Evolutionary conservation across 768 basidiomycete species (phyloP).

Genomic region (Amanita pseudoporphyria): DNA sequence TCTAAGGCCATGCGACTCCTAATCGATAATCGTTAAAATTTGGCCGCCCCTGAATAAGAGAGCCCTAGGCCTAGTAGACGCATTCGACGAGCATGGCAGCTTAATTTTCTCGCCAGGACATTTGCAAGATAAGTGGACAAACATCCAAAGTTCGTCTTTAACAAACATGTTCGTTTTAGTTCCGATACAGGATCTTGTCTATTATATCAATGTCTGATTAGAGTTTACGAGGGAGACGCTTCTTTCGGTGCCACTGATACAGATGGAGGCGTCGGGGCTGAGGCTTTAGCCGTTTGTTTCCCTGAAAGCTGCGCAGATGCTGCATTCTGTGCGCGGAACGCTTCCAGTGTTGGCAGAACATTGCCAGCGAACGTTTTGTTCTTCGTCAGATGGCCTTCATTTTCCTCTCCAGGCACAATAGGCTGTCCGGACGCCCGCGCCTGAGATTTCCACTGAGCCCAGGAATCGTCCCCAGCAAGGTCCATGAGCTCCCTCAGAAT

Average conservation of each 20-base stretch:
- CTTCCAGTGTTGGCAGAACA: constrained; percentile 17
- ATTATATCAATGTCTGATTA: not conserved
- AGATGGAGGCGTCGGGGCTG: not conserved
- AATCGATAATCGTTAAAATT: too few relatives aligned
- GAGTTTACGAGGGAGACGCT: not conserved
- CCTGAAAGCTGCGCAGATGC: not conserved
- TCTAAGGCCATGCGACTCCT: too few relatives aligned
- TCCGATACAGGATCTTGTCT: not conserved
- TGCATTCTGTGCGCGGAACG: constrained; percentile 10
- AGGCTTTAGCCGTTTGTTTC: not conserved
- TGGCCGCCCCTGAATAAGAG: too few relatives aligned
- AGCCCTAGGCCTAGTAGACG: too few relatives aligned
- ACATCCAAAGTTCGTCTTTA: too few relatives aligned
- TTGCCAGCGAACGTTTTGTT: not conserved
- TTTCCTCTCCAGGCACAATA: constrained; percentile 36
- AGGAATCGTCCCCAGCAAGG: constrained; percentile 46
- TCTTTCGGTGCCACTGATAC: not conserved
- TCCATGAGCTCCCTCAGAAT: constrained; percentile 70
- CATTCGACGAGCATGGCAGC: too few relatives aligned
- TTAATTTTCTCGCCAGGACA: too few relatives aligned
- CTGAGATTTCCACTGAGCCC: constrained; percentile 47
- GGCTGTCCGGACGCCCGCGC: constrained; percentile 36
- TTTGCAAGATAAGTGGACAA: too few relatives aligned
- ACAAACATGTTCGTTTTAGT: not conserved
- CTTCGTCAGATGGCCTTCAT: constrained; percentile 7